These are phyloP conservation scores for Lachnellula arida DNA, from an alignment of 2,329 filamentous ascomycete species.

Conservation along the genomic window DNA sequence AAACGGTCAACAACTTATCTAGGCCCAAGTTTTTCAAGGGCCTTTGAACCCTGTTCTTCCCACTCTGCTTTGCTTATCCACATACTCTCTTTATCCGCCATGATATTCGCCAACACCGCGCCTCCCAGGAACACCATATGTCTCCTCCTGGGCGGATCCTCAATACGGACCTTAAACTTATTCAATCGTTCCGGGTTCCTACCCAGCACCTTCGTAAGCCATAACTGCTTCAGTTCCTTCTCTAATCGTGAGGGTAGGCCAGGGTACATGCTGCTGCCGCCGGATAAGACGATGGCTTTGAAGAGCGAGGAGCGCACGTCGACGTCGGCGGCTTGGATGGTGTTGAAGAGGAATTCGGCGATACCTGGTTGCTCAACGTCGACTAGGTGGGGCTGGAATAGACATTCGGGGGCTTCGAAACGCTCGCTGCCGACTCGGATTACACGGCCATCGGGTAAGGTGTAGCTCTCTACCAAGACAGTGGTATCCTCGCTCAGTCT, in stretches of 20 bases:
- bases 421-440: slow-evolving; percentile 95
- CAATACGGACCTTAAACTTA: slow-evolving; percentile 99
- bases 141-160: slow-evolving; percentile 89
- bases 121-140: slow-evolving; percentile 99
- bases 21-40: slow-evolving; percentile 88
- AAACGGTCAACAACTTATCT: slow-evolving; percentile 47
- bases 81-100: slow-evolving; percentile 98
- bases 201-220: slow-evolving; percentile 85
- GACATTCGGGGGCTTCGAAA: slow-evolving; percentile 95
- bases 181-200: slow-evolving; percentile 89
- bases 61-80: slow-evolving; percentile 98
- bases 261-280: slow-evolving; percentile 98
- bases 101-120: slow-evolving; percentile 95
- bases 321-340: slow-evolving; percentile 91
- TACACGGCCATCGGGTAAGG: slow-evolving; percentile 89
- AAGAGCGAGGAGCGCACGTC: slow-evolving; percentile 91
- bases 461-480: slow-evolving; percentile 95
- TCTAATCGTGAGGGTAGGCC: slow-evolving; percentile 90
- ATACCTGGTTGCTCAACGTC: slow-evolving; percentile 97
- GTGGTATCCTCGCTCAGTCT: slow-evolving; percentile 95
- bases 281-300: slow-evolving; percentile 95
- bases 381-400: slow-evolving; percentile 97
- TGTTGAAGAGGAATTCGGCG: slow-evolving; percentile 97
- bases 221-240: slow-evolving; percentile 98
- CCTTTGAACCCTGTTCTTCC: slow-evolving; percentile 83